Percentiles rank a stretch among this genome's conserved stretches.
Evolutionary conservation across 1,284 basidiomycete genomes (phyloP).

Genomic region (Naganishia cerealis): DNA sequence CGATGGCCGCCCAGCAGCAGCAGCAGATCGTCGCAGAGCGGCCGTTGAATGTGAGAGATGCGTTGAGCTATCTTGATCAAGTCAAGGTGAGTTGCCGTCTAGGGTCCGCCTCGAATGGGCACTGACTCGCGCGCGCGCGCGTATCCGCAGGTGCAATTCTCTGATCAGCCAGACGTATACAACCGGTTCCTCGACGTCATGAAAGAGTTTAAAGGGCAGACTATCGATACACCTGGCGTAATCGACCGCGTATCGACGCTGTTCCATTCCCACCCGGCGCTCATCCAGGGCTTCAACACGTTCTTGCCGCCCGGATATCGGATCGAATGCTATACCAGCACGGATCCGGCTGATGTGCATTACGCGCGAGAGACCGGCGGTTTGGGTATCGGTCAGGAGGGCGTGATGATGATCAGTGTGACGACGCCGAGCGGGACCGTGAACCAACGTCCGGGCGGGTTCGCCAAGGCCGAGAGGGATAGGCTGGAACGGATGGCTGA

Average conservation of each 20-base stretch:
- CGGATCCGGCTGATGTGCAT: slow-evolving; percentile 56
- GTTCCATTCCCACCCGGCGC: slow-evolving; percentile 86
- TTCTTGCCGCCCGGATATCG: slow-evolving; percentile 95
- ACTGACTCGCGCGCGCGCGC: neutral
- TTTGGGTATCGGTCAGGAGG: slow-evolving; percentile 40
- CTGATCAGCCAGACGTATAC: slow-evolving; percentile 90
- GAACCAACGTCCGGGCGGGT: slow-evolving; percentile 58
- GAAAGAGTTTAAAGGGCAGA: slow-evolving; percentile 97
- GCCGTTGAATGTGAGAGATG: slow-evolving; percentile 65
- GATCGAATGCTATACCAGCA: slow-evolving; percentile 77
- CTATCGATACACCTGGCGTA: slow-evolving; percentile 96
- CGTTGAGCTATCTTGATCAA: slow-evolving; percentile 93
- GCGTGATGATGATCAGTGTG: slow-evolving; percentile 83
- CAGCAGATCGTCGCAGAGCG: slow-evolving; percentile 39
- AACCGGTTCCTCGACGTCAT: slow-evolving; percentile 97
- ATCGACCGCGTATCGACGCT: slow-evolving; percentile 94
- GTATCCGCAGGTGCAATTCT: slow-evolving; percentile 70
- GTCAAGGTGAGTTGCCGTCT: slow-evolving; percentile 67
- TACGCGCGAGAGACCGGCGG: slow-evolving; percentile 10
- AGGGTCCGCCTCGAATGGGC: neutral
- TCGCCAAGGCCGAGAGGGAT: slow-evolving; percentile 45
- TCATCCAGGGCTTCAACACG: slow-evolving; percentile 99
- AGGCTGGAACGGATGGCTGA: slow-evolving; percentile 27
- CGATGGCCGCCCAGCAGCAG: neutral
- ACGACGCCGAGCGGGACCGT: slow-evolving; percentile 88